Base-by-base conservation (phyloP, 2,329 filamentous ascomycete genomes). In the Claviceps citrina region DNA sequence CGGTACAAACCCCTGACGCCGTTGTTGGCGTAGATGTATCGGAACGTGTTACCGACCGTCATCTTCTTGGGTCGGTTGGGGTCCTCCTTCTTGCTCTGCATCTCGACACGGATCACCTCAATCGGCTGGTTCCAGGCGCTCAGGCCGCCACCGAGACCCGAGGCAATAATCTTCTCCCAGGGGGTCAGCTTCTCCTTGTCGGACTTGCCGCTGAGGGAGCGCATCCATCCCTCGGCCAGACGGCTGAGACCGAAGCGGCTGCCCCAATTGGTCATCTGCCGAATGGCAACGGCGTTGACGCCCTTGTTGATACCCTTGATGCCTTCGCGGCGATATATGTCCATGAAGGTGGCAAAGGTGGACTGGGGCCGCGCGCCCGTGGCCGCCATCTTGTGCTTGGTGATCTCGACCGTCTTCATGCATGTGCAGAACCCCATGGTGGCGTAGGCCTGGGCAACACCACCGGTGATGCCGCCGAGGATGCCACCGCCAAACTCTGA, bases 341-440 rank as follows among this genome's bases (percentile, higher is more conserved):
- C 80, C 80, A 89, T 91, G 65, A 98, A 98, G 44, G 91, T 96
- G 52, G 78, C 74, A 63, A 93, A 93, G 50, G 91, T 96, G 55
- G 84, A 78, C n/a, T 78, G 83, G 19, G 85, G 84, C 68, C 85
- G 84, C 50, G 80, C 76, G 52, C 91, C 91, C 32, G 77, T 51
- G 26, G 84, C 80, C 12, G 84, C 86, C 57, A 91, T 71, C 76
- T 96, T 96, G 73, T 91, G 82, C 69, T 95, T 93, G 58, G 91
- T 98, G 66, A 98, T 98, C 66, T 98, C 91, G 51, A 96, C 91
- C 48, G 91, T 98, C 79, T 98, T 98, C 91, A 98, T 98, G 76
- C 91, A 98, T 46, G 91, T 98, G 68, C 91, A 98, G 78, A 98
- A 98, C 52, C 91, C 91, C 89, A 98, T 98, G 61, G 91, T 98